Evolutionary conservation across 176 grass and related monocot species (phyloP).

Genomic region (Elaeis guineensis): DNA sequence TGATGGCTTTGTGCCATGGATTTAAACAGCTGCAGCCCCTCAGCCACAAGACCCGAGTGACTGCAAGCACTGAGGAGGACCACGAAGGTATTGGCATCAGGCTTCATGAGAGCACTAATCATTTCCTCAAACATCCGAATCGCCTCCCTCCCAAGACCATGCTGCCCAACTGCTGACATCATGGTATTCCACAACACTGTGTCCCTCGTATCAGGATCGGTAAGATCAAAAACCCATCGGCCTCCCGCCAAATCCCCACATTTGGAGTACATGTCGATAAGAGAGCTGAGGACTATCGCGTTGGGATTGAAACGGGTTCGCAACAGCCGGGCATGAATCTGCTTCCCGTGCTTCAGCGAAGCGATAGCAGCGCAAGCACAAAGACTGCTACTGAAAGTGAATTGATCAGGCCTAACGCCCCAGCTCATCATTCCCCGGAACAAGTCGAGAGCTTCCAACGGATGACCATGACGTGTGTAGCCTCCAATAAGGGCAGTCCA

Average conservation of each 20-base stretch:
- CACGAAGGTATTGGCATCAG: slow-evolving; percentile 46
- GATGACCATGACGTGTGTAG: slow-evolving; percentile 36
- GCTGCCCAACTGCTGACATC: slow-evolving; percentile 50
- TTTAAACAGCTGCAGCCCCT: slow-evolving; percentile 53
- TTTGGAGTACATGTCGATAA: slow-evolving; percentile 82
- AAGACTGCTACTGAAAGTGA: slow-evolving; percentile 47
- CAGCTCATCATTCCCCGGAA: slow-evolving; percentile 36
- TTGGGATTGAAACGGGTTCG: slow-evolving; percentile 36
- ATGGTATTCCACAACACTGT: slow-evolving; percentile 45
- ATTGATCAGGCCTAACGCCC: slow-evolving; percentile 39
- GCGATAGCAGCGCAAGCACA: slow-evolving; percentile 39
- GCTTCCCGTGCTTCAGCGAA: slow-evolving; percentile 40
- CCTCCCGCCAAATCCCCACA: slow-evolving; percentile 43
- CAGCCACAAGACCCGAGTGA: slow-evolving; percentile 35
- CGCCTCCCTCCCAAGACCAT: slow-evolving; percentile 31
- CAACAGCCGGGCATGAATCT: slow-evolving; percentile 47
- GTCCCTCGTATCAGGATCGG: slow-evolving; percentile 25
- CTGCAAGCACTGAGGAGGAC: slow-evolving; percentile 50
- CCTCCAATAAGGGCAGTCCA: slow-evolving; percentile 54
- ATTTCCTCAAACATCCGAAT: slow-evolving; percentile 50
- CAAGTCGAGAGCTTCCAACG: slow-evolving; percentile 31
- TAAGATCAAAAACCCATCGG: slow-evolving; percentile 33
- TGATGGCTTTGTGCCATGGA: slow-evolving; percentile 52
- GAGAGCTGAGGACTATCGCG: slow-evolving; percentile 27
- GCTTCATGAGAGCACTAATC: slow-evolving; percentile 33